A percentile compares a stretch with the other conserved stretches of the same genome.
These are phyloP conservation scores for Echeveria elegans DNA, from an alignment of 164 flowering plant genomes.

Conservation along the genomic window DNA sequence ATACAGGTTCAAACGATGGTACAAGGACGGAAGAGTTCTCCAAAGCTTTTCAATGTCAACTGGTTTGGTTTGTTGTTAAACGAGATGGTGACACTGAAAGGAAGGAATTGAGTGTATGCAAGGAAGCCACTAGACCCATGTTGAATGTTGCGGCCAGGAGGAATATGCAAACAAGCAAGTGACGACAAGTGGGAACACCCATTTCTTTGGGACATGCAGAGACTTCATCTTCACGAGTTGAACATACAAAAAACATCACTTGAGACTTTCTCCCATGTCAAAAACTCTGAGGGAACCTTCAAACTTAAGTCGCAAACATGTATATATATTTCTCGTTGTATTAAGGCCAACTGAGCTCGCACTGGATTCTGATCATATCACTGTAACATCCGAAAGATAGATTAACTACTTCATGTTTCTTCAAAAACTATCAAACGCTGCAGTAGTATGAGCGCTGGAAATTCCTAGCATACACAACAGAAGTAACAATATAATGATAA, in stretches of 20 bases:
- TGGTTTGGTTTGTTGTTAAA: background rate
- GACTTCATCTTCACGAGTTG: background rate
- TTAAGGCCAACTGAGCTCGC: too few species aligned
- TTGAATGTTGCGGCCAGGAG: slow-evolving; percentile 9
- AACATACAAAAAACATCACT: background rate
- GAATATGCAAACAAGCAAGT: slow-evolving; percentile 2
- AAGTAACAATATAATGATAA: too few species aligned
- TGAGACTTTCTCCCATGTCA: background rate
- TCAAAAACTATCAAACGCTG: too few species aligned
- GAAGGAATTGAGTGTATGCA: slow-evolving; percentile 1
- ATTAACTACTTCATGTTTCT: too few species aligned
- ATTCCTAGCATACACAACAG: too few species aligned
- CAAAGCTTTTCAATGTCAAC: slow-evolving; percentile 4
- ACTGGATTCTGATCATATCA: too few species aligned
- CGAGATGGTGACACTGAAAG: background rate
- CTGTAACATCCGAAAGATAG: too few species aligned
- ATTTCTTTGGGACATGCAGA: background rate
- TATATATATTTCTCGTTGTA: too few species aligned
- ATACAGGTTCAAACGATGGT: slow-evolving; percentile 9
- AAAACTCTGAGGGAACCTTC: background rate
- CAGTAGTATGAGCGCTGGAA: too few species aligned
- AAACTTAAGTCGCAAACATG: too few species aligned
- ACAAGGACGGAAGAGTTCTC: slow-evolving; percentile 5
- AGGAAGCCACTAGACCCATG: slow-evolving; percentile 2
- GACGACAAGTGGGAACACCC: slow-evolving; percentile 10